Percentiles rank a stretch among this genome's conserved stretches.
These are phyloP conservation scores for Omphalea diandra DNA, from an alignment of 441 rosid species.

Conservation along the genomic window DNA sequence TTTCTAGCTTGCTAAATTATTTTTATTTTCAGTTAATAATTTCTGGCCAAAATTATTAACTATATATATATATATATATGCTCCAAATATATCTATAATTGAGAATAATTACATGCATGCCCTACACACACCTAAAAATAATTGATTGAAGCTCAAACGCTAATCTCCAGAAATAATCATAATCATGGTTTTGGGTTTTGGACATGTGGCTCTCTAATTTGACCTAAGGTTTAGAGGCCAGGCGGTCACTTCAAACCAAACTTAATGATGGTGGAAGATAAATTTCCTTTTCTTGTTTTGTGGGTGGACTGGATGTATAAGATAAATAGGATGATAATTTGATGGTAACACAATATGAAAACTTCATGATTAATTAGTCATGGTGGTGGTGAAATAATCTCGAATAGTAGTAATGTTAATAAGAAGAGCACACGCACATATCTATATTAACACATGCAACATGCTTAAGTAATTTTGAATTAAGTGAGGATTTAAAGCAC, in stretches of 20 bases:
- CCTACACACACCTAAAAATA: too few species aligned
- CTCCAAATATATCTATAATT: too few species aligned
- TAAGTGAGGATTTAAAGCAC: not conserved
- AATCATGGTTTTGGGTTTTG: not conserved
- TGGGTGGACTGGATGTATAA: not conserved
- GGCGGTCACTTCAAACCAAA: not conserved
- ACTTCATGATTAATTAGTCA: not conserved
- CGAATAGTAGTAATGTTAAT: not conserved
- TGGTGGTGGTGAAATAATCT: not conserved
- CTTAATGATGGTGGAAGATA: not conserved
- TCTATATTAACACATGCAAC: not conserved
- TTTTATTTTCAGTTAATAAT: too few species aligned
- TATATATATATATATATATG: too few species aligned
- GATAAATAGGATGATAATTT: not conserved
- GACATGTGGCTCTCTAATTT: not conserved
- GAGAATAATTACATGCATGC: too few species aligned
- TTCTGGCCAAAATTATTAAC: too few species aligned
- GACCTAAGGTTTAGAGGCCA: not conserved
- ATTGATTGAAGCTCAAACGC: too few species aligned
- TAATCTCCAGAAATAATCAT: too few species aligned
- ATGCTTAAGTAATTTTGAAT: not conserved
- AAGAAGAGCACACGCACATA: not conserved
- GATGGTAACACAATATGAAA: not conserved
- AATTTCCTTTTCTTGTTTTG: not conserved
- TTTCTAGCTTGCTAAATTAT: too few species aligned